Base-by-base conservation (phyloP, 2,329 filamentous ascomycete species). In the Aureobasidium sp. region DNA sequence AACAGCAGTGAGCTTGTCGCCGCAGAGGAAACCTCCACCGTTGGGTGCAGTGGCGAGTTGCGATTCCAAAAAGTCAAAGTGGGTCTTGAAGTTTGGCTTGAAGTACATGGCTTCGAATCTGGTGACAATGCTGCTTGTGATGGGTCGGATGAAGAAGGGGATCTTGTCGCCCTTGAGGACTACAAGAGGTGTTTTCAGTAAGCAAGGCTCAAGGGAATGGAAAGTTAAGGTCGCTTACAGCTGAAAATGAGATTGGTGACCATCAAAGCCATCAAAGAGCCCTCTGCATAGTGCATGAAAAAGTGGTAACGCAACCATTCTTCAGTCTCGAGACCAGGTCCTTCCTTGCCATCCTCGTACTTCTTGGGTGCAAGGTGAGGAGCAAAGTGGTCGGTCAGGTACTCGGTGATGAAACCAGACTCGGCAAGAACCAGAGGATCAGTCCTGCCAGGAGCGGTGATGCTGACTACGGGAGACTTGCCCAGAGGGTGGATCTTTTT, bases 211-310 rank as follows among this genome's bases (percentile, higher is more conserved):
- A 37, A 4, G 3, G 5, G 2, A 37, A 6, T 15, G 6, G 15
- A 3, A 7, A 5, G 15, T 11, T 73, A 21, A 21, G 21, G 21
- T 21, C 21, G 21, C 79, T 68, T 78, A 81, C 81, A 76, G 49
- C 80, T 70, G 25, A 88, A 76, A 29, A 96, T 75, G 15, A 94
- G 70, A 13, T 79, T 76, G 64, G 90, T 74, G 1, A 92, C 74
- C 65, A 94, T 72, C 52, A 85, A 77, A 0, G 85, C 82, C 87
- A 95, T 94, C 64, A 97, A 75, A 64, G 84, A 90, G 11, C 92
- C 93, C 76, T 97, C 93, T 5, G 84, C 81, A 73, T 92, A 97
- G 72, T 96, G 88, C 80, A 96, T 83, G 66, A 84, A 85, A 71
- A 90, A 89, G 69, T 80, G 77, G 69, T 85, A 84, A 45, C 83